Evolutionary conservation across 257 asterid species (phyloP), one percentile per base, ranked within the genome.

Genomic region (Rhazya stricta): DNA sequence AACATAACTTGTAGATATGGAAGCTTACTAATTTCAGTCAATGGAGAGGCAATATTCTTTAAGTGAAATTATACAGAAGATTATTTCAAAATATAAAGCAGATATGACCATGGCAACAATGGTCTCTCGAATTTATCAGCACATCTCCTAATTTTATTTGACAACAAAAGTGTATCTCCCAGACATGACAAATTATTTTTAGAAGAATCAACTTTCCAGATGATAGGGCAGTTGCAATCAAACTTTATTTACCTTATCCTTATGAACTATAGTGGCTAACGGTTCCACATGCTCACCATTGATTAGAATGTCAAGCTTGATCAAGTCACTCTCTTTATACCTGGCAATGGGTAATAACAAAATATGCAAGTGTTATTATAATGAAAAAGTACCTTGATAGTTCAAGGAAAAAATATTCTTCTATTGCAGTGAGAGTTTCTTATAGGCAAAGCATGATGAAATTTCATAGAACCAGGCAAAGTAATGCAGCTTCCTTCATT

Each of bases 221-320:
- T 67, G 36, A 69, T 68, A 41, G 32, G 34, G 32, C 25, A 61
- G 13, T 15, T 48, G 71, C 32, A 73, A 30, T 58, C 70, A 36
- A 74, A 60, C 29, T 78, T 67, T 58, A 43, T 74, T 85, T 60
- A 89, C 99, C 97, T 95, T 95, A 86, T 95, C 99, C 81, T 87
- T 95, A 73, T 95, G 99, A 60, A 95, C 99, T 71, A 95, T 95
- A 78, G 98, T 95, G 41, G 99, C 92, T 73, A 95, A 88, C 72
- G 99, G 99, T 80, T 95, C 99, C 81, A 95, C 98, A n/a, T 83
- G 85, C 13, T 95, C 99, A 71, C 97, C 96, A 71, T 84, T 91
- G 67, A 95, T 95, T 82, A 88, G 94, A 86, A 95, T 91, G 85
- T 95, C 99, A 75, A 92, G 99, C 94, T 92, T 94, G 82, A 92